Conservation (phyloP, 2,329 filamentous ascomycete genomes). For the Allantophomopsis lycopodina region DNA sequence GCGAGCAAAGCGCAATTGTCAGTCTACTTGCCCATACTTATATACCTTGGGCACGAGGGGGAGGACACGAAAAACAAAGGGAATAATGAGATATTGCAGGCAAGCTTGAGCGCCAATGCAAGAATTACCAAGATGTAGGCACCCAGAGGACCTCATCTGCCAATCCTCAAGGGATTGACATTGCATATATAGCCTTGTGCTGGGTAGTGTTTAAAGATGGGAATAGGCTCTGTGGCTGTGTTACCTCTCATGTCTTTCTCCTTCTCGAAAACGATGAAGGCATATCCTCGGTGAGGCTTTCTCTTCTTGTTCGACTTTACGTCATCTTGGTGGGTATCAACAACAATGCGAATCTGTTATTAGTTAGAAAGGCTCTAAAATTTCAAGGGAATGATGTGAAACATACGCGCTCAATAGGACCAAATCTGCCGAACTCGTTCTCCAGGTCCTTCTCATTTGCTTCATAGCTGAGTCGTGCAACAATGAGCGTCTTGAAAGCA, state of each 20-base stretch:
- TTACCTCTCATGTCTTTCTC: conserved; percentile 99
- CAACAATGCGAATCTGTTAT: conserved; percentile 73
- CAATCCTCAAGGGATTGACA: conserved; percentile 40
- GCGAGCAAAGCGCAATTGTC: conserved; percentile 50
- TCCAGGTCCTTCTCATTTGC: conserved; percentile 82
- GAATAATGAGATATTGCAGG: conserved; percentile 12
- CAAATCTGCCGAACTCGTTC: conserved; percentile 85
- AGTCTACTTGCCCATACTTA: conserved; percentile 50
- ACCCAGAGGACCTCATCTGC: conserved; percentile 15
- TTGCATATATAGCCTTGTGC: conserved; percentile 23
- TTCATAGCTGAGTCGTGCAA: conserved; percentile 81
- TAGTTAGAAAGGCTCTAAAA: conserved; percentile 5
- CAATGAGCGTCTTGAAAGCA: conserved; percentile 89
- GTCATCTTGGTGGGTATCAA: conserved; percentile 56
- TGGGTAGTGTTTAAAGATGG: conserved; percentile 5
- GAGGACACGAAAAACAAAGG: conserved; percentile 11
- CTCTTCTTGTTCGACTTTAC: conserved; percentile 59
- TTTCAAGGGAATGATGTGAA: neutral
- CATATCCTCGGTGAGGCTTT: conserved; percentile 79
- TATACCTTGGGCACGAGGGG: conserved; percentile 23
- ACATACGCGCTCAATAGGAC: conserved; percentile 79
- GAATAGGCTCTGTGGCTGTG: conserved; percentile 25
- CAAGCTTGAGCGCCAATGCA: conserved; percentile 17
- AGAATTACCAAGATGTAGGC: conserved; percentile 15
- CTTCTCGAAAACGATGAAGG: conserved; percentile 91